Conservation (phyloP, 768 basidiomycete genomes). For the Pholiota conissans region DNA sequence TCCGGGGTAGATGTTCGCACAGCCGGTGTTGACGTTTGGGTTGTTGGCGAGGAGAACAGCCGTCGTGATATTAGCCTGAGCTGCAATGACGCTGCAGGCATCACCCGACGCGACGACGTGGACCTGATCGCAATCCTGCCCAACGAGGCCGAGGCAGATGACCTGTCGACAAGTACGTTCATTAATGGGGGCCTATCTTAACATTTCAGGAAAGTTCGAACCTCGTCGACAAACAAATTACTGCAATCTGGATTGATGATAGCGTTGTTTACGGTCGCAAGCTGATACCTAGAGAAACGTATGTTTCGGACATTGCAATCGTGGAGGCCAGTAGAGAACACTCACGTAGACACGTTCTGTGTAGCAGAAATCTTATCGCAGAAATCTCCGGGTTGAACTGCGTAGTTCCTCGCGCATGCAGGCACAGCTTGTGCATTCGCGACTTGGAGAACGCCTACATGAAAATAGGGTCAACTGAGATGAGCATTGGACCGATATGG, state of each 20-base stretch:
- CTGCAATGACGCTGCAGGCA: conserved; percentile 45
- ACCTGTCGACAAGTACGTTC: conserved; percentile 24
- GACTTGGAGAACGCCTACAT: background rate
- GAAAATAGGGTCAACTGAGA: background rate
- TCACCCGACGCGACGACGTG: conserved; percentile 45
- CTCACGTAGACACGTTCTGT: conserved; percentile 44
- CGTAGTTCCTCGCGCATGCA: conserved; percentile 49
- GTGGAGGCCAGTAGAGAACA: too few relatives aligned
- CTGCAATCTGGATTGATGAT: conserved; percentile 51
- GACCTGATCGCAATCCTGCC: conserved; percentile 54
- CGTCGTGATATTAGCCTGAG: conserved; percentile 38
- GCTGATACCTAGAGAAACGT: conserved; percentile 45
- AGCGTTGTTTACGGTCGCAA: conserved; percentile 50
- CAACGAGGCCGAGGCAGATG: conserved; percentile 54
- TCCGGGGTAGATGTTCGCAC: conserved; percentile 54
- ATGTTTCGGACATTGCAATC: too few relatives aligned
- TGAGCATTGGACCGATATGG: background rate
- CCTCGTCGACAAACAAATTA: conserved; percentile 55
- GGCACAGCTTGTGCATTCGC: conserved; percentile 3
- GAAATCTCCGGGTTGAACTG: conserved; percentile 46
- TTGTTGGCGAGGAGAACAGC: conserved; percentile 56
- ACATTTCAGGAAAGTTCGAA: too few relatives aligned
- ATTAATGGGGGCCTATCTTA: too few relatives aligned
- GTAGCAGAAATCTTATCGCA: conserved; percentile 53
- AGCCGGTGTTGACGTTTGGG: conserved; percentile 52